Conservation (phyloP, 345 rosid species). For the Turnera subulata region DNA sequence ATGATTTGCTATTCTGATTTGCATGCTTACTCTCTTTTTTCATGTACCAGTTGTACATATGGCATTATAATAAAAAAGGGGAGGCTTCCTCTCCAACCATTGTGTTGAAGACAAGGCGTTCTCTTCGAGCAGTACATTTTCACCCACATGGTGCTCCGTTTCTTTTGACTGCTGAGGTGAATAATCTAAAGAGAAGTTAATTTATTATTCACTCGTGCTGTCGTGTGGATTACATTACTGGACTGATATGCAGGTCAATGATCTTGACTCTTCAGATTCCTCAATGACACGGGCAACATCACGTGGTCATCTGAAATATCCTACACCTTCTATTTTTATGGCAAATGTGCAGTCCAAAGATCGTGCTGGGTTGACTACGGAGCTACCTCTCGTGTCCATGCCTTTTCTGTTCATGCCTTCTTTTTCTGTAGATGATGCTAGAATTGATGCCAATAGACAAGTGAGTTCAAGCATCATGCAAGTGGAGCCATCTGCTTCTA, state of each 20-base stretch:
- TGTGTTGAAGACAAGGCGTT: constrained; percentile 61
- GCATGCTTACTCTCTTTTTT: constrained; percentile 7
- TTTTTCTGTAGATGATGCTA: constrained; percentile 40
- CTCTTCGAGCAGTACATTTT: constrained; percentile 75
- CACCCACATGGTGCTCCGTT: constrained; percentile 71
- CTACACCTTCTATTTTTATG: constrained; percentile 58
- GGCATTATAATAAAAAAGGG: constrained; percentile 65
- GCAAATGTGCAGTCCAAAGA: constrained; percentile 48
- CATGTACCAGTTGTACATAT: constrained; percentile 50
- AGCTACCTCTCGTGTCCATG: constrained; percentile 47
- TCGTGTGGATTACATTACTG: constrained; percentile 30
- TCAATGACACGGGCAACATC: constrained; percentile 60
- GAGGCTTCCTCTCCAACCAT: constrained; percentile 58
- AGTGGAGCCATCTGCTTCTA: constrained; percentile 42
- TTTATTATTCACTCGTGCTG: constrained; percentile 18
- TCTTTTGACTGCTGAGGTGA: constrained; percentile 77
- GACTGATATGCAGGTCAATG: constrained; percentile 64
- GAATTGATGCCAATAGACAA: constrained; percentile 34
- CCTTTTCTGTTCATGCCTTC: constrained; percentile 50
- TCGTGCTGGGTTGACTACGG: constrained; percentile 43
- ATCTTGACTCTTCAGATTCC: constrained; percentile 71
- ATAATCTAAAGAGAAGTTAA: constrained; percentile 11
- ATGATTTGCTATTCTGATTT: neutral
- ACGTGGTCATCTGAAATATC: constrained; percentile 57
- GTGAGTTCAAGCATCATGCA: constrained; percentile 38